Evolutionary conservation across 106 monocot genomes (phyloP).

Genomic region (Ottelia alismoides): DNA sequence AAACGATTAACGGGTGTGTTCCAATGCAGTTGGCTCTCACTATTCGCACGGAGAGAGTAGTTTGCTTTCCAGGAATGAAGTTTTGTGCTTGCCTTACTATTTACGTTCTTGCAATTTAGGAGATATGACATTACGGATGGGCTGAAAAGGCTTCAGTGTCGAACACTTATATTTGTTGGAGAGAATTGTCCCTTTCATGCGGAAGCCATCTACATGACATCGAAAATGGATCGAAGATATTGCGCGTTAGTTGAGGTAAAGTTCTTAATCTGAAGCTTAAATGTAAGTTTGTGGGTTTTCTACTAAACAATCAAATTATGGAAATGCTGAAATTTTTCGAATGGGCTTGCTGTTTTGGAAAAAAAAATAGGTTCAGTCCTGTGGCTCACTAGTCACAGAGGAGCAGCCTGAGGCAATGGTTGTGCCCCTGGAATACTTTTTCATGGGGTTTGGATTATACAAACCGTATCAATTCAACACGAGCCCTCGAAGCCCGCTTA

Average conservation of each 20-base stretch:
- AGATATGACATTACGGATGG: conserved; percentile 50
- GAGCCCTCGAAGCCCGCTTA: conserved; percentile 62
- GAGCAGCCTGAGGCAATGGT: conserved; percentile 75
- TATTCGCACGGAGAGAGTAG: too few species aligned
- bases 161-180: conserved; percentile 62
- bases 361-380: conserved; percentile 30
- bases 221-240: conserved; percentile 64
- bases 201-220: conserved; percentile 57
- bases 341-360: not conserved
- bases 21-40: not conserved
- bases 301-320: not conserved
- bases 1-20: conserved; percentile 52
- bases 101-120: conserved; percentile 17
- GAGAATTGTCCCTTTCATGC: conserved; percentile 58
- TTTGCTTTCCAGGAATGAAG: not conserved
- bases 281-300: too few species aligned
- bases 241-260: conserved; percentile 65
- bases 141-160: conserved; percentile 37
- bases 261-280: too few species aligned
- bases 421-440: conserved; percentile 58
- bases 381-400: conserved; percentile 76
- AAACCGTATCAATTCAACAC: conserved; percentile 24
- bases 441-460: conserved; percentile 47
- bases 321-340: not conserved
- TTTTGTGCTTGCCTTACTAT: not conserved